Base-by-base conservation (phyloP, 2,329 filamentous ascomycete genomes). In the Xylariaceae sp. region DNA sequence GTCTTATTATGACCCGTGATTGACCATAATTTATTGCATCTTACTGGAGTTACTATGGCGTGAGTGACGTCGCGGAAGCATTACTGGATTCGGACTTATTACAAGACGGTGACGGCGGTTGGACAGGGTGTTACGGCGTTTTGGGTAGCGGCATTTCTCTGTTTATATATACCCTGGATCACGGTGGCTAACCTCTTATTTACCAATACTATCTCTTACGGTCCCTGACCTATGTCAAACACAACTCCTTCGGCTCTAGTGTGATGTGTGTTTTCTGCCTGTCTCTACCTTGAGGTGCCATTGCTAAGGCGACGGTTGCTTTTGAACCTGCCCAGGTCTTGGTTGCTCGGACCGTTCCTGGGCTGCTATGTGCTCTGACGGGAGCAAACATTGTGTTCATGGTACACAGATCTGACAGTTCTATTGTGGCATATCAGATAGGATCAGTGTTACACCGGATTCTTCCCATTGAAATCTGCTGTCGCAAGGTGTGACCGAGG, bases 1-100 rank as follows among this genome's bases (percentile, higher is more conserved):
- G 55, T 53, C 41, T 42, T 63, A 29, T 48, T 63, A 54, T 63
- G 48, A 61, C 41, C 33, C 21, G 42, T 16, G 25, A 2, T 16
- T 12, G 44, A 37, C 21, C 36, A 25, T 32, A 32, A 14, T 27
- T 44, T 39, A 47, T 48, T 25, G 47, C 52, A 59, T 59, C 54
- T 45, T 44, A 53, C 39, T 33, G 55, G 54, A 54, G 54, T 58
- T 56, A n/a, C n/a, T n/a, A n/a, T 14, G 38, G 25, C 39, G 40
- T 27, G 36, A 16, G 22, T 38, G 22, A 25, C 20, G 17, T 22
- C 23, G 32, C 11, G 22, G 11, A 16, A 21, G 40, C 33, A 45
- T 40, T 36, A 37, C 17, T 22, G 10, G 37, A 38, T 39, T 22
- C 19, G 43, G 25, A 51, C n/a, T n/a, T n/a, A n/a, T n/a, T n/a